A percentile compares a stretch with the other conserved stretches of the same genome.
phyloP scores from a whole-genome alignment of 2,329 filamentous ascomycete genomes.

The Dactylonectria macrodidyma region DNA sequence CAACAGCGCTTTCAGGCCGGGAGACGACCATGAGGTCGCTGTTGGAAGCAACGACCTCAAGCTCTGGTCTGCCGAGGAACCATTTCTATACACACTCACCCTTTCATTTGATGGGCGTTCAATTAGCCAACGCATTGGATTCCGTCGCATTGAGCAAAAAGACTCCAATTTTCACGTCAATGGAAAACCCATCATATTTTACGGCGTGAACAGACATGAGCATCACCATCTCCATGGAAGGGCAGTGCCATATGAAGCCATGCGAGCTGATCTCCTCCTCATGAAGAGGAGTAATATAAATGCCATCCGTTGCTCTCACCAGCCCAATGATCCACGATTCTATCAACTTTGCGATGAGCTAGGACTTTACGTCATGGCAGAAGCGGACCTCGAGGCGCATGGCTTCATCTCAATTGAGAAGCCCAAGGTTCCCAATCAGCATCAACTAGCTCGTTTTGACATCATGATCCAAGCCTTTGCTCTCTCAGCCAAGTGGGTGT shows the following conservation, averaged over 20 bases:
- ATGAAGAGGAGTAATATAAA: slow-evolving; percentile 82
- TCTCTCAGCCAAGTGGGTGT: slow-evolving; percentile 54
- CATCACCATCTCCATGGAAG: slow-evolving; percentile 60
- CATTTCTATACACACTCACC: slow-evolving; percentile 70
- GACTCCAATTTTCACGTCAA: slow-evolving; percentile 74
- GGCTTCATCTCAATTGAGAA: slow-evolving; percentile 54
- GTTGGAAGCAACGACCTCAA: slow-evolving; percentile 51
- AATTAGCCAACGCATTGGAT: slow-evolving; percentile 70
- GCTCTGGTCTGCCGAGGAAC: slow-evolving; percentile 79
- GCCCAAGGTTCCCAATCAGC: no score
- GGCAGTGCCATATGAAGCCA: slow-evolving; percentile 67
- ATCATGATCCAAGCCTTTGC: background rate
- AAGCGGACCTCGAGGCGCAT: slow-evolving; percentile 69
- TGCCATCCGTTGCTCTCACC: slow-evolving; percentile 77
- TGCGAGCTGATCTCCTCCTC: slow-evolving; percentile 65
- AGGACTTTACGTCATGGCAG: slow-evolving; percentile 74
- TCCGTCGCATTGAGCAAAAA: slow-evolving; percentile 73
- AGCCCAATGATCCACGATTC: slow-evolving; percentile 72
- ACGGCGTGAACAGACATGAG: slow-evolving; percentile 64
- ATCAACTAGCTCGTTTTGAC: no score
- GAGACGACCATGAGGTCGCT: background rate
- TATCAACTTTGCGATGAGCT: slow-evolving; percentile 75
- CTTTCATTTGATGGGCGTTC: slow-evolving; percentile 57
- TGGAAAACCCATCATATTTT: slow-evolving; percentile 70
- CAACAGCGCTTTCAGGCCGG: background rate